A percentile compares a stretch with the other conserved stretches of the same genome.
phyloP scores from a whole-genome alignment of 441 rosid genomes.

The Jatropha podagrica region DNA sequence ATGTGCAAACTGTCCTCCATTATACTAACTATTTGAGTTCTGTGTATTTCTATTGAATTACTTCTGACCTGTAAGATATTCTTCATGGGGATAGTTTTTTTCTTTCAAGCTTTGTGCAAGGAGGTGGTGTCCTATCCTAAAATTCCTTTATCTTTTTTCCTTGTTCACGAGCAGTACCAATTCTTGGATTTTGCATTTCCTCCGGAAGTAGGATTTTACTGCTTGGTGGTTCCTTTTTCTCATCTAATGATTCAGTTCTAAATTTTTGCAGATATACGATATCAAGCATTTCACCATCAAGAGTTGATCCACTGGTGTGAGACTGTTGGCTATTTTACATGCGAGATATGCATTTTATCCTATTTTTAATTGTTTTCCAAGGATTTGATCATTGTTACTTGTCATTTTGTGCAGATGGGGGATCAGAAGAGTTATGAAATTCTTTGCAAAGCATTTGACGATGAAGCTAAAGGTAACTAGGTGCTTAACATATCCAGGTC shows the following conservation, averaged over 20 bases:
- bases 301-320: conserved; percentile 61
- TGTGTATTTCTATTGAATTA: background rate
- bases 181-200: background rate
- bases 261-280: conserved; percentile 54
- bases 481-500: no score
- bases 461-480: conserved; percentile 44
- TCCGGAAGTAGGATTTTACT: background rate
- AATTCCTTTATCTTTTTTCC: background rate
- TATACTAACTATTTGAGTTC: background rate
- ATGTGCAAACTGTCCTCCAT: background rate
- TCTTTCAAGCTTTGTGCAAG: background rate
- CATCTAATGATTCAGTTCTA: background rate
- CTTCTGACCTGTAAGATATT: background rate
- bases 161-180: background rate
- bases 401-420: conserved; percentile 43
- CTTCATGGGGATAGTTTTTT: background rate
- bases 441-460: conserved; percentile 81
- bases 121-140: background rate
- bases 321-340: conserved; percentile 15
- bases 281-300: conserved; percentile 84
- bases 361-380: background rate
- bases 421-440: conserved; percentile 63
- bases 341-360: background rate
- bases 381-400: background rate
- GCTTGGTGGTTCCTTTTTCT: background rate